Evolutionary conservation across 768 basidiomycete species (phyloP).

Genomic region (Podaxis sp.): DNA sequence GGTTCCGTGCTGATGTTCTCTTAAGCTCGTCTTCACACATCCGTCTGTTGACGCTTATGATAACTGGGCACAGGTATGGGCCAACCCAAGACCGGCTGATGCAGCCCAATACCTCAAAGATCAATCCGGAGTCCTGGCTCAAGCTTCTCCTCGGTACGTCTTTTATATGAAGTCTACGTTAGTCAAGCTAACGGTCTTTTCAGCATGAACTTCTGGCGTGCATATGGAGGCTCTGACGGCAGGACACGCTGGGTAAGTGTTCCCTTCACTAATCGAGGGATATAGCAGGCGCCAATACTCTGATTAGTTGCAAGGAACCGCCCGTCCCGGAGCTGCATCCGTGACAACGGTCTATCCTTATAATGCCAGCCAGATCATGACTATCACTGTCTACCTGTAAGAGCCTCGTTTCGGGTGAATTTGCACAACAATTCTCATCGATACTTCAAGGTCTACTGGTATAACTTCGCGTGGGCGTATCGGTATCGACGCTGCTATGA

Average conservation of each 20-base stretch:
- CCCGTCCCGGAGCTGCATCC: conserved; percentile 54
- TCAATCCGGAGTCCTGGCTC: conserved; percentile 55
- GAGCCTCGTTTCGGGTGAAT: conserved; percentile 9
- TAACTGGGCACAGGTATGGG: conserved; percentile 59
- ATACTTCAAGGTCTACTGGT: conserved; percentile 40
- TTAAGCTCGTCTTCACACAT: conserved; percentile 58
- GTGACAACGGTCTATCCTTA: conserved; percentile 46
- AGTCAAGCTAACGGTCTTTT: neutral
- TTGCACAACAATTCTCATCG: neutral
- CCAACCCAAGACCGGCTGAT: conserved; percentile 49
- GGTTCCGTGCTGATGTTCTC: neutral
- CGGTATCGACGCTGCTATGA: conserved; percentile 52
- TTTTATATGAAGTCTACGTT: neutral
- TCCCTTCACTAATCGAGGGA: neutral
- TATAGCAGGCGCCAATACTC: neutral
- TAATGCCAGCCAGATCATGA: conserved; percentile 53
- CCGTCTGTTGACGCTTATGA: conserved; percentile 59
- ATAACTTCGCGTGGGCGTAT: conserved; percentile 60
- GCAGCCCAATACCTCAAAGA: conserved; percentile 46
- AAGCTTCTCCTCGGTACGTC: conserved; percentile 47
- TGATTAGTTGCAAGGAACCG: conserved; percentile 54
- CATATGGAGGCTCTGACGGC: conserved; percentile 40
- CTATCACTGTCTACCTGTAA: conserved; percentile 58
- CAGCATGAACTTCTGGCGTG: conserved; percentile 54
- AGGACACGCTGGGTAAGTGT: conserved; percentile 42